Base-by-base conservation (phyloP, 2,329 filamentous ascomycete species). In the Verticillium longisporum region DNA sequence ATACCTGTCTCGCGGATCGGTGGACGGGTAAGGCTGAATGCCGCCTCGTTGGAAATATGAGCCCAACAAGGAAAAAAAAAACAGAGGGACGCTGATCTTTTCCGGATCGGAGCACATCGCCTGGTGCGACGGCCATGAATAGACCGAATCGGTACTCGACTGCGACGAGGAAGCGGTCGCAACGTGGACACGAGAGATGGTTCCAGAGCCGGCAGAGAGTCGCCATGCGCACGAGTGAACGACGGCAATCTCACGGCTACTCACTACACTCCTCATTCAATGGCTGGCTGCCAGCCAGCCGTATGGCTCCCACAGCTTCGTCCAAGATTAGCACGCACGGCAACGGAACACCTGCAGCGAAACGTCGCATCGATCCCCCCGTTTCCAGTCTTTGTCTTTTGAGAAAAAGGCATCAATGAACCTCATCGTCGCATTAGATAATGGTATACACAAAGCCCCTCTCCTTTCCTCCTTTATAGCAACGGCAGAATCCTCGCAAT, bases 231-330 rank as follows among this genome's bases (percentile, higher is more conserved):
- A 26, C 26, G 26, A 26, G 3, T 26, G 26, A 26, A 26, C 26
- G 26, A 26, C 26, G 3, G 26, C 26, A 26, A 26, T 26, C 26
- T 7, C 41, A 21, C 41, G 14, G 13, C 38, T 4, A 15, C 15
- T 6, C 6, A 45, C 38, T 7, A 45, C 13, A 14, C 36, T 14
- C 36, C 36, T 14, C 36, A 10, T 37, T 5, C 36, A 37, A 26
- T 26, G 26, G 26, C 26, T 3, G 3, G 26, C 26, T 2, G 26
- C 26, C 26, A 26, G 26, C 26, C 26, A 26, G 26, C 26, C 55
- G 53, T 45, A 59, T 50, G 10, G 18, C 38, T 31, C 54, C 60
- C 61, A 57, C 59, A 45, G 60, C 41, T 54, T 38, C 32, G 21
- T 32, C 36, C 54, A 62, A 56, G n/a, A 50, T 26, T 9, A 50